Evolutionary conservation across 1,139 yeast genomes (phyloP), one percentile per base, ranked within the genome.

Genomic region (Wickerhamomyces sp.): DNA sequence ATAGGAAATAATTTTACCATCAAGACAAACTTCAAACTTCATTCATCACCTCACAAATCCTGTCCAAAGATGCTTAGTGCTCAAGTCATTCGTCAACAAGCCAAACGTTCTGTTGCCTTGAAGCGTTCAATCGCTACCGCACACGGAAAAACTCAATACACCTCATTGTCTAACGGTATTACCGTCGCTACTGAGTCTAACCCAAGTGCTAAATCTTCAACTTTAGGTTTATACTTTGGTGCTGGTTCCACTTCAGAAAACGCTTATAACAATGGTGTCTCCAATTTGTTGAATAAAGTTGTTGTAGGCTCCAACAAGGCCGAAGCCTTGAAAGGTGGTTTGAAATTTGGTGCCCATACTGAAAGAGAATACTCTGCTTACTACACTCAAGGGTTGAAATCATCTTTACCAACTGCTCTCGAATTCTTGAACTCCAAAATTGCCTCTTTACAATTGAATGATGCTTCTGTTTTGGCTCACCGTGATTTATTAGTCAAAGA

Each of bases 221-320:
- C 88, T 36, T 73, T 84, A 54, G 93, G 93, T 65, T 67, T 84
- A 47, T 85, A 75, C 66, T 70, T 75, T 61, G 84, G 84, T 53
- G 86, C 89, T 45, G 95, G 95, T 64, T 81, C 91, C 45, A 75
- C 90, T 65, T 68, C 85, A 44, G 95, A 85, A 68, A 85, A 82
- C 68, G 75, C 86, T 44, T 84, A 79, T 76, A 81, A 81, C 71
- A 84, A 85, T 57, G 95, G 95, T 77, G 78, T 83, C 46, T 76
- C 91, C 45, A 78, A 85, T 51, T 70, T 85, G 60, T 72, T 82
- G 56, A 68, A 84, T 64, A 69, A 73, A 54, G 65, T 76, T 36
- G 72, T 83, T 63, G 61, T 64, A 35, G 67, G 71, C 33, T 61
- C 66, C 40, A 54, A 61, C 49, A 55, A 56, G 37, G 57, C 65